Evolutionary conservation across 2,329 filamentous ascomycete genomes (phyloP).

Genomic region (Verticillium tricorpus): DNA sequence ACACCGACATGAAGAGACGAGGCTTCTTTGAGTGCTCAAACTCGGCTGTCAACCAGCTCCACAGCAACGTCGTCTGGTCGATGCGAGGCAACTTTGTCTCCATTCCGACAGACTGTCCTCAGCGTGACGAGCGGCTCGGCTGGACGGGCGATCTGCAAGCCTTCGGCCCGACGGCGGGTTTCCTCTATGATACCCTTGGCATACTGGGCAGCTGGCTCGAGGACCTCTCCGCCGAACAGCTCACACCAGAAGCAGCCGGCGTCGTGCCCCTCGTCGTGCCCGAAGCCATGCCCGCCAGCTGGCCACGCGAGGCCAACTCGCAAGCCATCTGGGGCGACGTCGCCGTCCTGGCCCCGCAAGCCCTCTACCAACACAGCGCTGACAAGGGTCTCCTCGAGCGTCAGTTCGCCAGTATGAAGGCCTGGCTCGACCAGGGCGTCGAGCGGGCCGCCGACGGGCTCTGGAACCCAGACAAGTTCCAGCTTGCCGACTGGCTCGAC

Average conservation of each 20-base stretch:
- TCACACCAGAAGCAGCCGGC: slow-evolving; percentile 23
- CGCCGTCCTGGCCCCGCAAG: slow-evolving; percentile 2
- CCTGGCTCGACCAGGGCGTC: slow-evolving; percentile 8
- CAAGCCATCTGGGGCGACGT: slow-evolving; percentile 11
- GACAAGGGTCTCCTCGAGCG: slow-evolving; percentile 5
- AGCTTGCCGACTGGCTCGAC: slow-evolving; percentile 9
- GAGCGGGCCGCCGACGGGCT: slow-evolving; percentile 7
- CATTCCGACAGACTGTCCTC: slow-evolving; percentile 8
- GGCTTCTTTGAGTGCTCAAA: slow-evolving; percentile 11
- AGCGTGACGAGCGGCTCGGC: slow-evolving; percentile 8
- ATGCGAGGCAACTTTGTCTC: slow-evolving; percentile 10
- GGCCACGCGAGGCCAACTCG: slow-evolving; percentile 10
- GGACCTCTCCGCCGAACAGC: slow-evolving; percentile 8
- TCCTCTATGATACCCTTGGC: slow-evolving; percentile 7
- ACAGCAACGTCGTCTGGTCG: slow-evolving; percentile 9
- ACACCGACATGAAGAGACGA: slow-evolving; percentile 7
- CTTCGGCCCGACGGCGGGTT: slow-evolving; percentile 6
- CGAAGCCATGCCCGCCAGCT: slow-evolving; percentile 16
- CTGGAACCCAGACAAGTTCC: slow-evolving; percentile 8
- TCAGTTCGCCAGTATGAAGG: slow-evolving; percentile 6
- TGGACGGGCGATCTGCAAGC: slow-evolving; percentile 9
- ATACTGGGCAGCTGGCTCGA: slow-evolving; percentile 8
- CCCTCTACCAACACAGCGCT: slow-evolving; percentile 7
- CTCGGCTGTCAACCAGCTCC: slow-evolving; percentile 4
- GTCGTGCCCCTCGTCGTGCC: slow-evolving; percentile 26